phyloP scores from a whole-genome alignment of 768 basidiomycete species.

The Dentipellis fragilis region DNA sequence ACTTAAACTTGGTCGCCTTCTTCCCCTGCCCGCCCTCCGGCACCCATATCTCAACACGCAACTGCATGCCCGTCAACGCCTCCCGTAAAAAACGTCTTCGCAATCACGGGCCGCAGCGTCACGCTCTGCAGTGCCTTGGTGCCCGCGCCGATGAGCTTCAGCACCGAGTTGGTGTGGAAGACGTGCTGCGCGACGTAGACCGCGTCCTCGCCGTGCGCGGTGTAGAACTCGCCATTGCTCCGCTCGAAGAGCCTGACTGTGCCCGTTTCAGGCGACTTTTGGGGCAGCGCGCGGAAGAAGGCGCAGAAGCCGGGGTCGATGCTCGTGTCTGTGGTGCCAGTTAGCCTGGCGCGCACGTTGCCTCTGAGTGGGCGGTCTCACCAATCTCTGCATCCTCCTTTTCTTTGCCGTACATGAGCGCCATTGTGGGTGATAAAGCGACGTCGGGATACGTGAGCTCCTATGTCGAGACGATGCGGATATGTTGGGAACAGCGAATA shows the following conservation, averaged over 20 bases:
- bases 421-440: conserved; percentile 25
- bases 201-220: conserved; percentile 85
- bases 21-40: conserved; percentile 67
- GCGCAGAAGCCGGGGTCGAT: conserved; percentile 50
- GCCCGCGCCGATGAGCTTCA: conserved; percentile 78
- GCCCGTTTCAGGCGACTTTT: conserved; percentile 65
- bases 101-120: conserved; percentile 62
- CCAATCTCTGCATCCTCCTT: conserved; percentile 36
- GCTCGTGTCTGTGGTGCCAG: conserved; percentile 5
- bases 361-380: background rate
- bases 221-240: conserved; percentile 58
- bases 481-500: background rate
- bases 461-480: conserved; percentile 5
- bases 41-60: conserved; percentile 86
- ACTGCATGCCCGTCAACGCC: conserved; percentile 80
- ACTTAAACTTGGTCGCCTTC: conserved; percentile 60
- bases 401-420: conserved; percentile 58
- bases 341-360: too few relatives aligned
- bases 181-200: conserved; percentile 76
- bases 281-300: conserved; percentile 52
- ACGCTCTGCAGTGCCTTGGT: conserved; percentile 69
- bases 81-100: conserved; percentile 78
- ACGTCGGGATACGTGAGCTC: background rate
- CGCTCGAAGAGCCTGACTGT: conserved; percentile 85
- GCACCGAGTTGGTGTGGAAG: conserved; percentile 81